Evolutionary conservation across 2,329 filamentous ascomycete genomes (phyloP), one percentile per base, ranked within the genome.

Genomic region (Aspergillus luchuensis): DNA sequence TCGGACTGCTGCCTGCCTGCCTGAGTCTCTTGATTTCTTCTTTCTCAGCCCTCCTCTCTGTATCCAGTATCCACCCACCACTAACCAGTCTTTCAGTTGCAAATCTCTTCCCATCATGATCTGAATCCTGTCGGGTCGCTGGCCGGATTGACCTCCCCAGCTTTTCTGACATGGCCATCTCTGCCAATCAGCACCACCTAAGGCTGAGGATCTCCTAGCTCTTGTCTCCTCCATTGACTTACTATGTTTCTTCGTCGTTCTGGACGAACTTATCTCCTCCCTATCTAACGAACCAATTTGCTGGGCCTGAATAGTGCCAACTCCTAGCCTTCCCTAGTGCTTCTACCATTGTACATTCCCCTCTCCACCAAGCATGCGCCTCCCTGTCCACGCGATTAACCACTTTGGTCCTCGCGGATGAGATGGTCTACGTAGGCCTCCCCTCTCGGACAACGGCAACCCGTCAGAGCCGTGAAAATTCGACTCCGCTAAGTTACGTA

Each of bases 401-500:
- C 17, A 36, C 15, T 17, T 17, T 19, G n/a, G n/a, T 43, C 39
- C 39, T 10, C 39, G n/a, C n/a, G 10, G 39, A 36, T 36, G 39
- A 11, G 8, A 5, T 43, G 39, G 39, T 43, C n/a, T 43, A 43
- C 39, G 39, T 43, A 19, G 1, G 39, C 39, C n/a, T 43, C 39
- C n/a, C 17, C 39, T 43, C 15, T 13, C 39, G n/a, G 39, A 17
- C 15, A 17, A 19, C 17, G 39, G n/a, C 39, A 43, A 19, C 10
- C 39, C 17, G 39, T 19, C 30, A 11, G 30, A 52, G 28, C 28
- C 50, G 21, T 33, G 50, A 52, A 30, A 6, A 19, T 8, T 13
- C 19, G 51, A 41, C 51, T 53, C 51, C 53, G 53, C 53, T 39
- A 19, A 50, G 53, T 56, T 56, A 56, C 53, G 53, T 56, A 56